Evolutionary conservation across 2,329 filamentous ascomycete species (phyloP).

Genomic region (Waltergamsia citrina): DNA sequence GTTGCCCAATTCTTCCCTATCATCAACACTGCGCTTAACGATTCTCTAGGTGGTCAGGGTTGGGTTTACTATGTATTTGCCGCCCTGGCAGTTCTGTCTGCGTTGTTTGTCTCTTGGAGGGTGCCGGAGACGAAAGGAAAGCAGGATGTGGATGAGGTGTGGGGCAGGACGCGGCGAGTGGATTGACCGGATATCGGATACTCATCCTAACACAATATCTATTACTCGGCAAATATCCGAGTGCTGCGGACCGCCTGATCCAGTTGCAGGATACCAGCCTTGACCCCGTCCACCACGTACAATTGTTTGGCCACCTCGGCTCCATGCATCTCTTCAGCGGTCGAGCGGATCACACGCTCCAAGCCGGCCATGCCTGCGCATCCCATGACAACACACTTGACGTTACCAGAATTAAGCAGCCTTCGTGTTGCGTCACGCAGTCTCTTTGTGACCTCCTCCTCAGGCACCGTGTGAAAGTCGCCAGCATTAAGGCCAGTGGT

Average conservation of each 20-base stretch:
- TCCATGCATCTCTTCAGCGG: constrained; percentile 56
- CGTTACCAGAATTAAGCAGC: constrained; percentile 46
- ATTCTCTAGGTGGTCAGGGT: constrained; percentile 55
- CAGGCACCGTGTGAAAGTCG: constrained; percentile 65
- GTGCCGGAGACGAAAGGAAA: constrained; percentile 89
- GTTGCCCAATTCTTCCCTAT: constrained; percentile 95
- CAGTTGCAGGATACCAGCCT: constrained; percentile 55
- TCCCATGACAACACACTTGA: constrained; percentile 69
- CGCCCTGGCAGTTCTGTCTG: constrained; percentile 58
- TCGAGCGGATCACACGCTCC: constrained; percentile 63
- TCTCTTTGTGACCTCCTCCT: constrained; percentile 52
- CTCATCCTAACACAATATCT: not conserved
- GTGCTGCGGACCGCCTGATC: constrained; percentile 41
- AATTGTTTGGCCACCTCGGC: constrained; percentile 43
- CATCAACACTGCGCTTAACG: constrained; percentile 64
- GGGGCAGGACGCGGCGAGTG: constrained; percentile 56
- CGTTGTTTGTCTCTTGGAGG: constrained; percentile 58
- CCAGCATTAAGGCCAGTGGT: constrained; percentile 73
- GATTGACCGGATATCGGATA: constrained; percentile 27
- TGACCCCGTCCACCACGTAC: constrained; percentile 71
- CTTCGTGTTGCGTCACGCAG: constrained; percentile 62
- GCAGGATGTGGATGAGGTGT: constrained; percentile 79
- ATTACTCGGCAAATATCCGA: constrained; percentile 23
- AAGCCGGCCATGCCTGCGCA: constrained; percentile 89
- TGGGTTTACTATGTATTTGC: constrained; percentile 93